Evolutionary conservation across 1,284 basidiomycete species (phyloP).

Genomic region (Rhodotorula sp.): DNA sequence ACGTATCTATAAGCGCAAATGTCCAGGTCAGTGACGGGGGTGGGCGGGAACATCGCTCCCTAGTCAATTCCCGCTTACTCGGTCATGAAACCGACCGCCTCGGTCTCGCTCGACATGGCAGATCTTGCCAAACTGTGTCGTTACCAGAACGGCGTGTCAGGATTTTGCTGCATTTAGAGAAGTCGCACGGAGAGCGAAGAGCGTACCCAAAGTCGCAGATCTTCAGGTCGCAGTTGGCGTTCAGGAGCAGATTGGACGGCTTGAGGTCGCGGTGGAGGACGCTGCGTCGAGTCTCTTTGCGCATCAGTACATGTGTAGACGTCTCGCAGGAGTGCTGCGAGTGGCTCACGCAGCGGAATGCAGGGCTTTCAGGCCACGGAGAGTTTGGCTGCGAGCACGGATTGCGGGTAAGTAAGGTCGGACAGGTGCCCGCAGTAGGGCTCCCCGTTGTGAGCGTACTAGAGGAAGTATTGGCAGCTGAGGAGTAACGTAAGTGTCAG

Average conservation of each 20-base stretch:
- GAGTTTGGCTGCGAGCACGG: conserved; percentile 54
- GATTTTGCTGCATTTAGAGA: rapidly evolving
- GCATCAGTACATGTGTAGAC: too few species aligned
- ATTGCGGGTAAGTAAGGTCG: conserved; percentile 1
- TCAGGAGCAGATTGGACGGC: conserved; percentile 90
- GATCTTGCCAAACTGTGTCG: conserved; percentile 41
- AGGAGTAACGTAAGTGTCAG: too few species aligned
- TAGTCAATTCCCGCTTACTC: conserved; percentile 27
- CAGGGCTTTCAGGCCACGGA: conserved; percentile 88
- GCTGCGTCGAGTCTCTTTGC: neutral
- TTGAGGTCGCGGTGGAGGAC: conserved; percentile 95
- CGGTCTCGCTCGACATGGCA: conserved; percentile 41
- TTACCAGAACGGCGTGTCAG: neutral
- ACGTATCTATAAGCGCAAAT: conserved; percentile 37
- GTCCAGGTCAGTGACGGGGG: too few species aligned
- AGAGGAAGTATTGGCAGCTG: conserved; percentile 51
- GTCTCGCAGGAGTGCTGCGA: too few species aligned
- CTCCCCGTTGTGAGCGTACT: conserved; percentile 28
- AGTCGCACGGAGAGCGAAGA: neutral
- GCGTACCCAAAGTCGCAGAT: conserved; percentile 53
- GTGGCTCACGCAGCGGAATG: conserved; percentile 71
- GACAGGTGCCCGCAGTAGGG: neutral
- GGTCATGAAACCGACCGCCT: conserved; percentile 47
- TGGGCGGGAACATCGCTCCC: rapidly evolving
- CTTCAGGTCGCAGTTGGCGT: conserved; percentile 94